phyloP scores from a whole-genome alignment of 2,329 filamentous ascomycete species.

The Cladosporium sp. region DNA sequence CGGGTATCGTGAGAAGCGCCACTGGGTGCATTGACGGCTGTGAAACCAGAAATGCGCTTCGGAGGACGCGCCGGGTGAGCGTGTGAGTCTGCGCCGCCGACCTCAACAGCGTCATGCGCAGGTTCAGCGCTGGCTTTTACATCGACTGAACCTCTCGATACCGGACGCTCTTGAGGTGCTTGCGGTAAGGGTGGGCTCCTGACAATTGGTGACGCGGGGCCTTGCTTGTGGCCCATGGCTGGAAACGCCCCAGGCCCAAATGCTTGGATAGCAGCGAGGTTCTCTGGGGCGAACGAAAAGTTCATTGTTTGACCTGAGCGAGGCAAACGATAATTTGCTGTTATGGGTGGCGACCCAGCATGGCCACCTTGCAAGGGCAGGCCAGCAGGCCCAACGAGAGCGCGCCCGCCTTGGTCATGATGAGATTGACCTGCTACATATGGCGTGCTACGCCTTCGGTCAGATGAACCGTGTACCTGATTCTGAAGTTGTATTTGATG shows the following conservation, averaged over 20 bases:
- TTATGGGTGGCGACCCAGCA: not conserved
- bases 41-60: slow-evolving; percentile 10
- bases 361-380: not conserved
- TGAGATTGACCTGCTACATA: not conserved
- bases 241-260: slow-evolving; percentile 24
- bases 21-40: slow-evolving; percentile 14
- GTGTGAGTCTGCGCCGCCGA: not conserved
- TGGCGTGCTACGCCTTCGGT: slow-evolving; percentile 3
- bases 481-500: not conserved
- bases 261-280: slow-evolving; percentile 17
- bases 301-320: slow-evolving; percentile 27
- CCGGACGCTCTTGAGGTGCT: not conserved
- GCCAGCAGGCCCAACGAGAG: not conserved
- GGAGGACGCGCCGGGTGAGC: not conserved
- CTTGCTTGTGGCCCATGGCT: not conserved
- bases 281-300: slow-evolving; percentile 26
- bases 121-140: not conserved
- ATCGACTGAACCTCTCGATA: not conserved
- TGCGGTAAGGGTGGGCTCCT: not conserved
- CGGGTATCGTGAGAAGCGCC: not conserved
- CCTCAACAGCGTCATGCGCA: not conserved
- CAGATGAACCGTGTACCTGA: not conserved
- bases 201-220: not conserved
- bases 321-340: slow-evolving; percentile 13
- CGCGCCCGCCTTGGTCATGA: not conserved